Percentiles rank a stretch among this genome's conserved stretches.
phyloP scores from a whole-genome alignment of 2,329 filamentous ascomycete species.

The Talaromyces sp. region DNA sequence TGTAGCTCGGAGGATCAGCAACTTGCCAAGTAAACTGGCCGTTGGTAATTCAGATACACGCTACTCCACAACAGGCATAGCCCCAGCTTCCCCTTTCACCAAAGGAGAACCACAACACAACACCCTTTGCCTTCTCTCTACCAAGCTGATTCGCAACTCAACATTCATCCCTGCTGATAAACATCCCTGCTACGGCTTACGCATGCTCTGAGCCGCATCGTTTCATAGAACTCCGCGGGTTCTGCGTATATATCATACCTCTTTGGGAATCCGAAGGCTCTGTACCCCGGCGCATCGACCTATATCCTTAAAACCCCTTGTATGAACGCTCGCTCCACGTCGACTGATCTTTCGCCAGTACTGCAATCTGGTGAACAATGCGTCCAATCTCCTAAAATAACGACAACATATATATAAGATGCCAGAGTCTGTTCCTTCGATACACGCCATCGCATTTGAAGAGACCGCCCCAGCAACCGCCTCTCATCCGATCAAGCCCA shows the following conservation, averaged over 20 bases:
- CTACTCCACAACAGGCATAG: background rate
- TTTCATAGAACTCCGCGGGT: background rate
- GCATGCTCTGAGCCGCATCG: background rate
- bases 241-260: background rate
- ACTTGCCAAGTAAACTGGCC: background rate
- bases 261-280: background rate
- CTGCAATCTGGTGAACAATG: background rate
- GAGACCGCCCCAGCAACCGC: conserved; percentile 28
- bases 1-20: background rate
- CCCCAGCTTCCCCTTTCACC: background rate
- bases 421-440: conserved; percentile 26
- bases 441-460: conserved; percentile 28
- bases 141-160: background rate
- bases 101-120: background rate
- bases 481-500: conserved; percentile 27
- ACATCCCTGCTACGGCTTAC: background rate
- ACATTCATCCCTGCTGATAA: background rate
- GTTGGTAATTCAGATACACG: background rate
- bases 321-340: background rate
- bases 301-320: background rate
- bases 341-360: background rate
- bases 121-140: background rate
- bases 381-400: too few relatives aligned
- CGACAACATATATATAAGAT: conserved; percentile 19
- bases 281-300: background rate